Evolutionary conservation across 2,329 filamentous ascomycete species (phyloP).

Genomic region (Penicillium sp.): DNA sequence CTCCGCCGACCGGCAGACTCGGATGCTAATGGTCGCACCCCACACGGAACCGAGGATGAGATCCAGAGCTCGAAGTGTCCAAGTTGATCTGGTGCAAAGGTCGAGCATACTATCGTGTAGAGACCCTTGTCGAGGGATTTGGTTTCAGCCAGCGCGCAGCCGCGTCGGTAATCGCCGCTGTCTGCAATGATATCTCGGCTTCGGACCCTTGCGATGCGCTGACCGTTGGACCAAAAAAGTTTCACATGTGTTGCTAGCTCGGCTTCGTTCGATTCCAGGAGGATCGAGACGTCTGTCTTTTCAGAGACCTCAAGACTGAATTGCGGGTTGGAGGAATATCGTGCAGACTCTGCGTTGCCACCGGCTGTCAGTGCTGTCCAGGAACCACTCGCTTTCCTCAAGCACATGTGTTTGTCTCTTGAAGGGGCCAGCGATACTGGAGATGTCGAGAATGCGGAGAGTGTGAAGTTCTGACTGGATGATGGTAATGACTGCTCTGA

Average conservation of each 20-base stretch:
- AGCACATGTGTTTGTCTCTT: constrained; percentile 59
- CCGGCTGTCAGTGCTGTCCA: constrained; percentile 84
- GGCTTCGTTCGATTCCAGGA: constrained; percentile 68
- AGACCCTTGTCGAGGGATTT: constrained; percentile 64
- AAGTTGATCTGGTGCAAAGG: constrained; percentile 78
- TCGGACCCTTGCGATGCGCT: constrained; percentile 68
- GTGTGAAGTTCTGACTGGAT: constrained; percentile 76
- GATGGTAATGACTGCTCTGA: constrained; percentile 77
- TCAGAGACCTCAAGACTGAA: constrained; percentile 65
- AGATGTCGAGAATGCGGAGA: constrained; percentile 75
- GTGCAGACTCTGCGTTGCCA: constrained; percentile 74
- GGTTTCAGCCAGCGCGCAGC: constrained; percentile 70
- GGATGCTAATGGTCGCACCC: constrained; percentile 63
- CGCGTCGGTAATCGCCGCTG: constrained; percentile 85
- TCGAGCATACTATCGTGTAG: constrained; percentile 89
- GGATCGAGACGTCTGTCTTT: constrained; percentile 66
- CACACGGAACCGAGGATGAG: constrained; percentile 59
- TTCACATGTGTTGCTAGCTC: constrained; percentile 82
- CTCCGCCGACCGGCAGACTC: constrained; percentile 75
- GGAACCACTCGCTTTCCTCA: constrained; percentile 60
- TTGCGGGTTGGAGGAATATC: constrained; percentile 85
- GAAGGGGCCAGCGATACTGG: constrained; percentile 65
- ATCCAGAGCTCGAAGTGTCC: constrained; percentile 75
- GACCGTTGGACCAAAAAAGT: constrained; percentile 74
- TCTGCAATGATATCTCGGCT: constrained; percentile 76